phyloP scores from a whole-genome alignment of 1,284 basidiomycete genomes.

The Crepidotus sp. region DNA sequence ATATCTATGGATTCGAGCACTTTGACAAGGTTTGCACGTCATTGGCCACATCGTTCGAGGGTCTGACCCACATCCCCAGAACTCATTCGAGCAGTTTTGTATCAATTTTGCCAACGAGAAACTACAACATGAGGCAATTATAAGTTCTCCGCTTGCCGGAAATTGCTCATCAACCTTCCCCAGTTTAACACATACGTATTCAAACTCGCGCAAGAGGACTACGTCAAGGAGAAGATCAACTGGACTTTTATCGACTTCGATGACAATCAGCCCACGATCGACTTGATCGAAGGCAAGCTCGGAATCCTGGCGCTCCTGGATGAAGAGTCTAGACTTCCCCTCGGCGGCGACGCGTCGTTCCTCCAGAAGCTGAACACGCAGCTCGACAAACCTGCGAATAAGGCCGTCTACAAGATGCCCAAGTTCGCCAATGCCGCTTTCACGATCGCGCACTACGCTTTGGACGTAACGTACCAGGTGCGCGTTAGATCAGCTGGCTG shows the following conservation, averaged over 20 bases:
- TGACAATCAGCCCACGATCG: slow-evolving; percentile 98
- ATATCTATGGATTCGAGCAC: slow-evolving; percentile 95
- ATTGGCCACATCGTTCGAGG: not conserved
- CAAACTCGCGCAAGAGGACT: slow-evolving; percentile 99
- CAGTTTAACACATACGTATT: slow-evolving; percentile 98
- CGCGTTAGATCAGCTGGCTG: no score
- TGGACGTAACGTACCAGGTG: slow-evolving; percentile 98
- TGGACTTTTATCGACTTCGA: slow-evolving; percentile 99
- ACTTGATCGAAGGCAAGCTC: slow-evolving; percentile 96
- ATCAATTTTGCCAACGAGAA: slow-evolving; percentile 99
- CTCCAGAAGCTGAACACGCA: slow-evolving; percentile 90
- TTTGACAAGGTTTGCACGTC: slow-evolving; percentile 70
- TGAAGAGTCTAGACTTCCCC: slow-evolving; percentile 94
- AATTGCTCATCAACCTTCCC: slow-evolving; percentile 5
- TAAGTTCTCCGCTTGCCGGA: not conserved
- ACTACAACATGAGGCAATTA: slow-evolving; percentile 79
- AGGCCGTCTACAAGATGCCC: slow-evolving; percentile 93
- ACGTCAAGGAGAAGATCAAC: slow-evolving; percentile 95
- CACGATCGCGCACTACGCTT: slow-evolving; percentile 96
- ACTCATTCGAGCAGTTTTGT: slow-evolving; percentile 99
- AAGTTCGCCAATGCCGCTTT: slow-evolving; percentile 95
- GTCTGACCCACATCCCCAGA: slow-evolving; percentile 37
- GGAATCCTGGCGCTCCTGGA: slow-evolving; percentile 93
- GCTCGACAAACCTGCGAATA: slow-evolving; percentile 78
- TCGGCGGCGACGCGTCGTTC: slow-evolving; percentile 90